These are phyloP conservation scores for Tolypocladium inflatum DNA, from an alignment of 2,329 filamentous ascomycete species.

Conservation along the genomic window DNA sequence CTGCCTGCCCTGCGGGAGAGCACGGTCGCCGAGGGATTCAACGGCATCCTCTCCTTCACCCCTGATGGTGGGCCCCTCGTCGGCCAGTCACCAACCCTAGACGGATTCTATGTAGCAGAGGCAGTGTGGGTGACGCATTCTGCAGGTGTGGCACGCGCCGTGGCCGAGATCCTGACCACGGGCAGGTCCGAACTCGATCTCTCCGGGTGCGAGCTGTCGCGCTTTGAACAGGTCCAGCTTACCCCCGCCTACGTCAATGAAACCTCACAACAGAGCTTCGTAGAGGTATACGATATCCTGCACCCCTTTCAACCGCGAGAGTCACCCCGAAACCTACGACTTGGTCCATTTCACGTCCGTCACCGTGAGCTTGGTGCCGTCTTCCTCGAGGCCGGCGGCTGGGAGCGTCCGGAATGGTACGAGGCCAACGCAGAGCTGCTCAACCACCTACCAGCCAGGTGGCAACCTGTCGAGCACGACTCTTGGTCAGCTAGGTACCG, in stretches of 20 bases:
- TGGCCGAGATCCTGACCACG: slow-evolving; percentile 48
- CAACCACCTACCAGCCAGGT: slow-evolving; percentile 38
- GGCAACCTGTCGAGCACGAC: slow-evolving; percentile 46
- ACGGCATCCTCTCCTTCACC: slow-evolving; percentile 58
- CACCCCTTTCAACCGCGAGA: slow-evolving; percentile 49
- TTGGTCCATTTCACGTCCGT: slow-evolving; percentile 47
- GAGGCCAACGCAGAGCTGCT: slow-evolving; percentile 44
- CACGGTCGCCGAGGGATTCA: slow-evolving; percentile 51
- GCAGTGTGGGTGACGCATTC: slow-evolving; percentile 61
- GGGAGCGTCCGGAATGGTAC: slow-evolving; percentile 57
- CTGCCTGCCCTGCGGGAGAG: slow-evolving; percentile 41
- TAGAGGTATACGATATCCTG: slow-evolving; percentile 55
- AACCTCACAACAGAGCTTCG: slow-evolving; percentile 51
- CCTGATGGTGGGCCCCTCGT: slow-evolving; percentile 53
- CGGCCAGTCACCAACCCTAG: slow-evolving; percentile 45
- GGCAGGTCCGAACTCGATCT: slow-evolving; percentile 47
- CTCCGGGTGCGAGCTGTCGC: slow-evolving; percentile 47
- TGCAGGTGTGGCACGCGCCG: slow-evolving; percentile 49
- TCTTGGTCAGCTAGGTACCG: slow-evolving; percentile 48
- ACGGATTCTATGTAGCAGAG: slow-evolving; percentile 55
- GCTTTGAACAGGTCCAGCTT: slow-evolving; percentile 53
- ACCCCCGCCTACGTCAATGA: slow-evolving; percentile 45
- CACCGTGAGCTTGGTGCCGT: slow-evolving; percentile 46
- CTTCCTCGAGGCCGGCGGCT: slow-evolving; percentile 50
- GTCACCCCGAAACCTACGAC: slow-evolving; percentile 47